Conservation (phyloP, 495 filamentous ascomycete genomes). For the Penicillium mononematosum region DNA sequence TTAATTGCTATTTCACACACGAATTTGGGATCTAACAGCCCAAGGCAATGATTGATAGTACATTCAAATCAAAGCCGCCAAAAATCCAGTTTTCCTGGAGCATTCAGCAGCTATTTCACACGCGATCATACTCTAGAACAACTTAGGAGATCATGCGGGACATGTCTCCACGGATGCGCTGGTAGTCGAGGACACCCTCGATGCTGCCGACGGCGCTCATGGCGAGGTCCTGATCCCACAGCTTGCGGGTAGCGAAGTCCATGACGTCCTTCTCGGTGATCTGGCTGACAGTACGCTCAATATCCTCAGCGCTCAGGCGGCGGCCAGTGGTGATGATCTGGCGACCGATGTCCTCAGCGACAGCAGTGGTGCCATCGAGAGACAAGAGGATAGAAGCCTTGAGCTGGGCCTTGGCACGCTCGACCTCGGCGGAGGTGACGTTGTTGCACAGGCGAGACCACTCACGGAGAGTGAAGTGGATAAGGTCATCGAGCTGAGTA, state of each 20-base stretch:
- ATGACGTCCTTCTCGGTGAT: slow-evolving; percentile 97
- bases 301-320: slow-evolving; percentile 85
- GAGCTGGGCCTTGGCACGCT: slow-evolving; percentile 98
- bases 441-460: slow-evolving; percentile 88
- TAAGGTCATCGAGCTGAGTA: slow-evolving; percentile 84
- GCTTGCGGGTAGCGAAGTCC: slow-evolving; percentile 81
- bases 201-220: slow-evolving; percentile 88
- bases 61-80: slow-evolving; percentile 33
- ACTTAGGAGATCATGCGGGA: slow-evolving; percentile 66
- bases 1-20: slow-evolving; percentile 41
- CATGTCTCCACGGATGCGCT: slow-evolving; percentile 85
- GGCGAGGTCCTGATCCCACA: slow-evolving; percentile 97
- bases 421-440: slow-evolving; percentile 86
- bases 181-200: slow-evolving; percentile 88
- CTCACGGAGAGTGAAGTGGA: slow-evolving; percentile 97
- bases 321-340: slow-evolving; percentile 97
- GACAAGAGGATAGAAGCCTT: slow-evolving; percentile 97
- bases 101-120: slow-evolving; percentile 23
- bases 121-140: slow-evolving; percentile 21
- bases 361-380: slow-evolving; percentile 94
- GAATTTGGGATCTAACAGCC: slow-evolving; percentile 35
- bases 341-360: slow-evolving; percentile 96
- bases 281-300: slow-evolving; percentile 81
- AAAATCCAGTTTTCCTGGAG: slow-evolving; percentile 6
- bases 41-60: slow-evolving; percentile 40